A percentile compares a stretch with the other conserved stretches of the same genome.
phyloP scores from a whole-genome alignment of 2,329 filamentous ascomycete genomes.

The Parascedosporium putredinis region DNA sequence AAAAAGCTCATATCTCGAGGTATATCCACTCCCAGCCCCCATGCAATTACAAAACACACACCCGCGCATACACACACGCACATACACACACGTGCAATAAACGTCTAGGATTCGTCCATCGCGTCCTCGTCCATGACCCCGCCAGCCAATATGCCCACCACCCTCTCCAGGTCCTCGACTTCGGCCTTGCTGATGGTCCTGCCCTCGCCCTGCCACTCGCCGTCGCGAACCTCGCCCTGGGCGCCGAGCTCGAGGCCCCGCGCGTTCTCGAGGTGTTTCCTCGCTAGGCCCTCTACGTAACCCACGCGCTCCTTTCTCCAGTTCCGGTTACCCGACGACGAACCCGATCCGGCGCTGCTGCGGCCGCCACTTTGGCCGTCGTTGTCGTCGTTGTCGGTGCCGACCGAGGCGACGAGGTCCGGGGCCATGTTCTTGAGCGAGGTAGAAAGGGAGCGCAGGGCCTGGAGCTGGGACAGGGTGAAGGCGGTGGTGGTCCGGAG shows the following conservation, averaged over 20 bases:
- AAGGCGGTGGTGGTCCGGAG: slow-evolving; percentile 67
- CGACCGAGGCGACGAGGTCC: slow-evolving; percentile 33
- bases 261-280: slow-evolving; percentile 62
- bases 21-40: no score
- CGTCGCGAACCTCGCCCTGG: slow-evolving; percentile 52
- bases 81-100: not conserved
- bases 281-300: slow-evolving; percentile 75
- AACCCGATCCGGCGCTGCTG: no score
- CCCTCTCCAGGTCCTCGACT: slow-evolving; percentile 45
- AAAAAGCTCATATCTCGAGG: no score
- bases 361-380: slow-evolving; percentile 21
- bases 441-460: slow-evolving; percentile 56
- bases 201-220: slow-evolving; percentile 51
- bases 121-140: slow-evolving; percentile 11
- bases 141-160: slow-evolving; percentile 34
- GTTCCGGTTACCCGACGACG: slow-evolving; percentile 25
- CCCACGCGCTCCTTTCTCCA: slow-evolving; percentile 63
- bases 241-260: slow-evolving; percentile 55
- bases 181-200: slow-evolving; percentile 38
- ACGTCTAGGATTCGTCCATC: slow-evolving; percentile 10
- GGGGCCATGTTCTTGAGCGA: slow-evolving; percentile 56
- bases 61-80: no score
- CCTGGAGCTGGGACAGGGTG: slow-evolving; percentile 71
- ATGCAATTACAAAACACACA: no score
- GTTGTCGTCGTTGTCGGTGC: slow-evolving; percentile 20